Evolutionary conservation across 495 filamentous ascomycete genomes (phyloP), one percentile per base, ranked within the genome.

Genomic region (Xylaria intraflava): DNA sequence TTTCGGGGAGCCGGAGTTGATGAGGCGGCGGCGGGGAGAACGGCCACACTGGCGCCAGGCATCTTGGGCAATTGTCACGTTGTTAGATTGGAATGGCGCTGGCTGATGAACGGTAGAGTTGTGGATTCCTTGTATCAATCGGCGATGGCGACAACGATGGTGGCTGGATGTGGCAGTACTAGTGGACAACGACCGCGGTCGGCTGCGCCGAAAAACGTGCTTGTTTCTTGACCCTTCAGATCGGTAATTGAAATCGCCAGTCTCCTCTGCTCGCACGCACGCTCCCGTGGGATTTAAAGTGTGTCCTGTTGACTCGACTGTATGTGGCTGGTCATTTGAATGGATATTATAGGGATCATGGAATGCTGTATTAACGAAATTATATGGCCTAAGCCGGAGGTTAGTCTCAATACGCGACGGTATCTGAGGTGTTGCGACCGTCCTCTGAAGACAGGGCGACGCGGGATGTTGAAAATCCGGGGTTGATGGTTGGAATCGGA

Each of bases 31-130:
- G 79, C 69, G 46, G 78, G 71, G 58, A 77, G 73, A 55, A 78
- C 73, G 60, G 80, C 80, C 70, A 81, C 81, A 73, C 78, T 84
- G 66, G 83, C 78, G 73, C 76, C 81, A 58, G 84, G 80, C 76
- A 85, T 85, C 60, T 72, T 78, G 72, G 66, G 51, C 65, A 65
- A 58, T 66, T 63, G 64, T 72, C 65, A 70, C 73, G 68, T 75
- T 73, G 78, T 62, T 61, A 58, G 46, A 58, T 49, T 50, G 65
- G 59, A 61, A 65, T 59, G 17, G 61, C 66, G 69, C 59, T 52
- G 49, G 51, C 27, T 58, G 45, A 53, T 54, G 48, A 38, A 43
- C 40, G 50, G 38, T 20, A 44, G 57, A 60, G 8, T 47, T 17
- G 31, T 17, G 10, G 27, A 20, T 22, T 6, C 24, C 11, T 38